These are phyloP conservation scores for Candida arabinofermentans DNA, from an alignment of 805 yeast species.

Conservation along the genomic window DNA sequence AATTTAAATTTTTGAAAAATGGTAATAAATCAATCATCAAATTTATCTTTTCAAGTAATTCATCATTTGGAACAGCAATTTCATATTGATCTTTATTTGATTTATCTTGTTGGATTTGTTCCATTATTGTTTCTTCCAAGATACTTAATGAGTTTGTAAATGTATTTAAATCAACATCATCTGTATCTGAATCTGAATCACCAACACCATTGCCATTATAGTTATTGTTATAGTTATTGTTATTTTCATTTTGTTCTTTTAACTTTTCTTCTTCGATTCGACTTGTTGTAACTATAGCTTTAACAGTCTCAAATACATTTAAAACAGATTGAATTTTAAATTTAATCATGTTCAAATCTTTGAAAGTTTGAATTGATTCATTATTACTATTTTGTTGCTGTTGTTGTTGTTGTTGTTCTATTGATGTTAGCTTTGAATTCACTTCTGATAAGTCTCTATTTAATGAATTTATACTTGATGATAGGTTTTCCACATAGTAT, in stretches of 20 bases:
- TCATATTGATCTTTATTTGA: conserved; percentile 26
- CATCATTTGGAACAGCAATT: conserved; percentile 28
- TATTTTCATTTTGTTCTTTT: no score
- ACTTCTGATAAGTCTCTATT: conserved; percentile 42
- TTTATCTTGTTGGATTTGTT: conserved; percentile 31
- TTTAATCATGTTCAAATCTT: conserved; percentile 42
- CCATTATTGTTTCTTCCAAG: conserved; percentile 42
- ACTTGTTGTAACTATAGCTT: conserved; percentile 35
- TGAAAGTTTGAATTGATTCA: conserved; percentile 35
- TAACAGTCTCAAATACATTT: conserved; percentile 41
- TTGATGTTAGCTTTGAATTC: conserved; percentile 21
- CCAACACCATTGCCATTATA: no score
- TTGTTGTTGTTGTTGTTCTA: conserved; percentile 5
- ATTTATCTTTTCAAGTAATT: conserved; percentile 40
- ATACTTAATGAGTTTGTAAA: conserved; percentile 38
- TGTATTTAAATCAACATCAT: conserved; percentile 22
- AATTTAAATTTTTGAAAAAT: conserved; percentile 47
- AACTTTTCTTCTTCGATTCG: conserved; percentile 13
- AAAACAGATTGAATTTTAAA: conserved; percentile 43
- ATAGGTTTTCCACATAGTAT: conserved; percentile 59
- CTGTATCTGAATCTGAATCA: no score
- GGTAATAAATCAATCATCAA: conserved; percentile 46
- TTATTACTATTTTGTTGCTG: neutral
- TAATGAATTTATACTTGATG: conserved; percentile 53
- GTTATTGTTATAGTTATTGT: no score